Conservation (phyloP, 495 filamentous ascomycete species). For the Acidomyces sp. region DNA sequence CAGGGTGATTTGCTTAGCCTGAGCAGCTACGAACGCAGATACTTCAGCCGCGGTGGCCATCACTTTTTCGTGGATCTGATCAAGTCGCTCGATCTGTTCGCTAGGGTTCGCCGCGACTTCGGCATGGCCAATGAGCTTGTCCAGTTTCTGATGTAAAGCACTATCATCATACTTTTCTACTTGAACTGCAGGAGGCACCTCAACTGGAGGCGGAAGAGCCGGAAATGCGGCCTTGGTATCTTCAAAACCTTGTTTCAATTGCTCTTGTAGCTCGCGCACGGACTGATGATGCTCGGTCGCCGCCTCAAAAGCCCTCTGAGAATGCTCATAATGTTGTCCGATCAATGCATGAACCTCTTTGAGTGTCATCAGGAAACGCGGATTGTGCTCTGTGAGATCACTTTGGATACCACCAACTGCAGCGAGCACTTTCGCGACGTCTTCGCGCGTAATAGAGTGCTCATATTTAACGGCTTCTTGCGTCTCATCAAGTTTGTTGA, state of each 20-base stretch:
- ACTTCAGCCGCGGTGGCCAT: constrained; percentile 74
- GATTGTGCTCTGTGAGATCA: constrained; percentile 65
- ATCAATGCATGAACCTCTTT: constrained; percentile 72
- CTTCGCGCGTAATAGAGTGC: constrained; percentile 62
- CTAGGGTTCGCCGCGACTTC: constrained; percentile 38
- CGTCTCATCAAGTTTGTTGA: constrained; percentile 62
- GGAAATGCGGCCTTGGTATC: constrained; percentile 33
- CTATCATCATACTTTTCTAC: constrained; percentile 53
- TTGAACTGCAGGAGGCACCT: constrained; percentile 19
- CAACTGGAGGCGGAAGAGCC: constrained; percentile 32
- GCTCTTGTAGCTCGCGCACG: constrained; percentile 21
- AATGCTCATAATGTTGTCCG: constrained; percentile 66
- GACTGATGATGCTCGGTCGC: constrained; percentile 17
- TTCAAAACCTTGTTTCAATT: constrained; percentile 20
- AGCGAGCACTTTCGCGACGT: constrained; percentile 55
- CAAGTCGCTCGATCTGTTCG: constrained; percentile 58
- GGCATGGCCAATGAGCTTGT: constrained; percentile 58
- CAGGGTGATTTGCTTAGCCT: constrained; percentile 64
- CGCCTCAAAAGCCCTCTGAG: constrained; percentile 34
- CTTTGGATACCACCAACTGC: constrained; percentile 63
- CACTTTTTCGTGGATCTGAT: constrained; percentile 82
- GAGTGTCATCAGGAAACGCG: constrained; percentile 67
- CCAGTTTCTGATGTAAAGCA: constrained; percentile 68
- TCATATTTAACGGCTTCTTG: constrained; percentile 58
- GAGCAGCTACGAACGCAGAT: constrained; percentile 67